Conservation (phyloP, 176 grass and related monocot species). For the Panicum miliaceum region DNA sequence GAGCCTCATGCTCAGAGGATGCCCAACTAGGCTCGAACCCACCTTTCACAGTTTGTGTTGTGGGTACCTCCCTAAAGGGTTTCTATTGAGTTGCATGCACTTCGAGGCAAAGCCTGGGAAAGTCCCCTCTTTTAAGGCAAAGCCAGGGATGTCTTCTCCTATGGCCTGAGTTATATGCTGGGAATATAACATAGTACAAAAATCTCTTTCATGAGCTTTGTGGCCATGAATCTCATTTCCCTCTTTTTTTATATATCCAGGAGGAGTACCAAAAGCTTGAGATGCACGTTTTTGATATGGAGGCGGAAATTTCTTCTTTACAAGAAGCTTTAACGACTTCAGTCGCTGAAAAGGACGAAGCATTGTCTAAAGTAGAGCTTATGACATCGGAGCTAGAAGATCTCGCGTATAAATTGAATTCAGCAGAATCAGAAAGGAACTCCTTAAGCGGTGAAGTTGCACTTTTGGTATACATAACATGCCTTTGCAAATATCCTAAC, state of each 20-base stretch:
- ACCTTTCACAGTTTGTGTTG: neutral
- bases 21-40: neutral
- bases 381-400: conserved; percentile 59
- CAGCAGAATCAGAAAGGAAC: conserved; percentile 55
- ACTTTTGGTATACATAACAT: conserved; percentile 59
- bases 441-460: conserved; percentile 61
- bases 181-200: neutral
- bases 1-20: neutral
- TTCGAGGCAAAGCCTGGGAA: no score
- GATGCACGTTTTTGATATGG: conserved; percentile 65
- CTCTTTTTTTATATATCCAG: conserved; percentile 50
- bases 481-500: conserved; percentile 21
- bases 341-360: conserved; percentile 76
- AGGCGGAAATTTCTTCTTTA: conserved; percentile 69
- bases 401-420: conserved; percentile 59
- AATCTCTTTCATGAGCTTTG: conserved; percentile 4
- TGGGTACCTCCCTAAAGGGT: neutral
- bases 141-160: neutral
- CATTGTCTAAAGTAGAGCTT: conserved; percentile 61
- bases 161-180: neutral
- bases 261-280: conserved; percentile 84
- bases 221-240: conserved; percentile 32
- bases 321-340: conserved; percentile 64
- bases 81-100: neutral
- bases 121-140: neutral